Evolutionary conservation across 805 yeast species (phyloP).

Genomic region (Zygoascus bituminiphila): DNA sequence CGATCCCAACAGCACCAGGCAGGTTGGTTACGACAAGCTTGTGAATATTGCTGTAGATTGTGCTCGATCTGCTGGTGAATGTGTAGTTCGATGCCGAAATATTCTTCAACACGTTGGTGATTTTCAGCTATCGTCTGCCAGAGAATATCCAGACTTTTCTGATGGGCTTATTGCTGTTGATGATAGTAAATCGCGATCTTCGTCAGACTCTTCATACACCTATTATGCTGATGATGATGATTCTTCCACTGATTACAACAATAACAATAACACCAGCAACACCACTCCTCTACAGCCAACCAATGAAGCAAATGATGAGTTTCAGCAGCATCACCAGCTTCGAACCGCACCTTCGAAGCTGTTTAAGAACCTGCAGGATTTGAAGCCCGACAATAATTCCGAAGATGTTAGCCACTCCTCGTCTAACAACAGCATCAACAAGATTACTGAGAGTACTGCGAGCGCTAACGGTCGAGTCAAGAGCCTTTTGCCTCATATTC

Average conservation of each 20-base stretch:
- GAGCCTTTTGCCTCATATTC: slow-evolving; percentile 7
- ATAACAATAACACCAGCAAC: background rate
- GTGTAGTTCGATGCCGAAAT: slow-evolving; percentile 25
- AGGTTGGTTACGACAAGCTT: slow-evolving; percentile 8
- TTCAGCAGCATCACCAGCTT: background rate
- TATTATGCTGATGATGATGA: background rate
- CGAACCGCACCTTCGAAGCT: background rate
- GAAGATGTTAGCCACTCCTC: background rate
- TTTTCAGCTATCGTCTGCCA: slow-evolving; percentile 20
- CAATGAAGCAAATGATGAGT: background rate
- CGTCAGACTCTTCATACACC: background rate
- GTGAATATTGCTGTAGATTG: slow-evolving; percentile 28
- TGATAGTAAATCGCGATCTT: background rate
- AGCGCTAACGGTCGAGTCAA: background rate
- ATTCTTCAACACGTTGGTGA: slow-evolving; percentile 26
- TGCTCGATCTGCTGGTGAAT: slow-evolving; percentile 27
- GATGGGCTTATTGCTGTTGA: slow-evolving; percentile 14
- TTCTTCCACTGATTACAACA: background rate
- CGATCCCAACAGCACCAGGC: background rate
- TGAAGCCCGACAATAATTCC: background rate
- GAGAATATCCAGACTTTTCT: slow-evolving; percentile 26
- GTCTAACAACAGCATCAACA: background rate
- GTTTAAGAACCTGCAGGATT: background rate
- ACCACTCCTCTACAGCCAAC: background rate
- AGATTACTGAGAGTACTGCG: background rate